Percentiles rank a stretch among this genome's conserved stretches.
Evolutionary conservation across 2,329 filamentous ascomycete genomes (phyloP).

Genomic region (Fusarium sp.): DNA sequence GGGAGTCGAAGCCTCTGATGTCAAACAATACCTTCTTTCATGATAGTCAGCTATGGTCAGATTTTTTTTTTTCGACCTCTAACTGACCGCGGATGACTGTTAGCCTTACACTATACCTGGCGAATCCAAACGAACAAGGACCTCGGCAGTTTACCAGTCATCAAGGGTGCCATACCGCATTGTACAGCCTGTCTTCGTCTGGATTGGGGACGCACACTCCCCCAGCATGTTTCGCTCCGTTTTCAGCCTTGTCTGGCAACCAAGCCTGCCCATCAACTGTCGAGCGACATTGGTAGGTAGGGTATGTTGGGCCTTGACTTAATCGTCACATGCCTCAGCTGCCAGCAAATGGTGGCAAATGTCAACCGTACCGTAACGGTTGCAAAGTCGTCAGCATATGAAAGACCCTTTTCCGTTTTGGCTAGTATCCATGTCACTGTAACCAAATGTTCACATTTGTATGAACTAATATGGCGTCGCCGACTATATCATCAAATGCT

Average conservation of each 20-base stretch:
- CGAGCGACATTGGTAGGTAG: neutral
- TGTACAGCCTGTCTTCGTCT: neutral
- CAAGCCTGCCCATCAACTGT: conserved; percentile 22
- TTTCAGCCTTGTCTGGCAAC: conserved; percentile 20
- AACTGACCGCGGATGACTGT: neutral
- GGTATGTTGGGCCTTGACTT: conserved; percentile 1
- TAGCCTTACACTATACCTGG: neutral
- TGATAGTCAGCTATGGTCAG: neutral
- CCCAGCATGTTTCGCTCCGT: conserved; percentile 5
- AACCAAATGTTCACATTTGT: neutral
- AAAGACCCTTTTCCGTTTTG: conserved; percentile 10
- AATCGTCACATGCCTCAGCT: conserved; percentile 28
- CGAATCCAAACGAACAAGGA: neutral
- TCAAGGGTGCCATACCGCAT: conserved; percentile 11
- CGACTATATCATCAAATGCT: conserved; percentile 18
- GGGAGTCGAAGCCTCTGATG: conserved; percentile 15
- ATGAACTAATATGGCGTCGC: conserved; percentile 21
- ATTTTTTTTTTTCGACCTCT: neutral
- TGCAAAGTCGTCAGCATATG: conserved; percentile 15
- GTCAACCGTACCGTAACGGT: conserved; percentile 1
- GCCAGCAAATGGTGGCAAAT: conserved; percentile 28
- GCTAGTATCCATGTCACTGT: conserved; percentile 1
- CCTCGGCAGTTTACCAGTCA: conserved; percentile 13
- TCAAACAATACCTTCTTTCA: neutral
- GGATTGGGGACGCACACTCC: conserved; percentile 13